Percentiles rank a stretch among this genome's conserved stretches.
Conservation (phyloP, 2,329 filamentous ascomycete genomes). For the Ascosphaera aggregata region DNA sequence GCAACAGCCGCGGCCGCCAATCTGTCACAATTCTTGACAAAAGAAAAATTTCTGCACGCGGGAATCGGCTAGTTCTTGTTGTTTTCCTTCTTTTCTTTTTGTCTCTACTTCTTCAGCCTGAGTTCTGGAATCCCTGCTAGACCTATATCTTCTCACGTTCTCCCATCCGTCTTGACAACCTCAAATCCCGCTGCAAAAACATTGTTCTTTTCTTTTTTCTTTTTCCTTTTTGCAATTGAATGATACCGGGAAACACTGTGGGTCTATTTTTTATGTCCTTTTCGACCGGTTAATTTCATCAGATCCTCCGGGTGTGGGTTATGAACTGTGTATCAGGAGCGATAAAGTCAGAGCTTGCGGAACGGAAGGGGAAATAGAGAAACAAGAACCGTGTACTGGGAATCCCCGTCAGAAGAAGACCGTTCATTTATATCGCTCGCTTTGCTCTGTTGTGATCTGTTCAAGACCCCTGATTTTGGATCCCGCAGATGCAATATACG, state of each 20-base stretch:
- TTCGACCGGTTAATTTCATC: not conserved
- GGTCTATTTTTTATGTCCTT: too few species aligned
- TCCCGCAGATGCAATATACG: too few species aligned
- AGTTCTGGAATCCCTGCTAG: not conserved
- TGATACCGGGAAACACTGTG: not conserved
- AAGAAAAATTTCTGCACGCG: not conserved
- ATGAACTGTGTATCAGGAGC: too few species aligned
- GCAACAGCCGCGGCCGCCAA: too few species aligned
- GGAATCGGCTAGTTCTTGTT: not conserved
- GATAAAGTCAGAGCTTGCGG: not conserved
- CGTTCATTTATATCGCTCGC: not conserved
- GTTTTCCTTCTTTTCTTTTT: not conserved
- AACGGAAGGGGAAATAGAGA: not conserved
- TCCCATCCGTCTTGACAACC: too few species aligned
- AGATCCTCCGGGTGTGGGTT: not conserved
- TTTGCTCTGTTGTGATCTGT: too few species aligned
- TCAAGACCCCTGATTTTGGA: too few species aligned
- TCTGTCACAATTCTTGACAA: not conserved
- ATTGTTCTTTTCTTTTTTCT: too few species aligned
- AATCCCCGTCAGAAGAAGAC: not conserved
- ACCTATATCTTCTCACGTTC: not conserved
- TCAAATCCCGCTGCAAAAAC: too few species aligned
- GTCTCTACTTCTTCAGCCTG: not conserved
- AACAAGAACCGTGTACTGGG: not conserved
- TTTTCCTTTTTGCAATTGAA: too few species aligned